Evolutionary conservation across 75 land plant species (phyloP).

Genomic region (Selaginella tamariscina): DNA sequence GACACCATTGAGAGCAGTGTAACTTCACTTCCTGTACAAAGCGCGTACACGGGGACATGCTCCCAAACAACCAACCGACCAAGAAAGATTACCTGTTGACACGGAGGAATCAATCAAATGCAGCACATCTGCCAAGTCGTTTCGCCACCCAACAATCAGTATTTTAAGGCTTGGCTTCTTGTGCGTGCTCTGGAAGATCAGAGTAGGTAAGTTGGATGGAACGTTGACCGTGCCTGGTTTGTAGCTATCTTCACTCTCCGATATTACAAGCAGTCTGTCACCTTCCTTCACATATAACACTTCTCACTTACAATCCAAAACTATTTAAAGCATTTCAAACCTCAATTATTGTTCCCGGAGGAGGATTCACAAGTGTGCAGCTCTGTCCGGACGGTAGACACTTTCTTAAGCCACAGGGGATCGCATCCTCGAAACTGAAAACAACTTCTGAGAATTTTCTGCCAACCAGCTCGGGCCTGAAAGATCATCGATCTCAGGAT

Average conservation of each 20-base stretch:
- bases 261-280: conserved; percentile 18
- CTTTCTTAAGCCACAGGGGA: conserved; percentile 16
- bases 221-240: conserved; percentile 10
- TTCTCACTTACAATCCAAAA: too few species aligned
- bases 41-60: too few species aligned
- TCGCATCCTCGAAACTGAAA: conserved; percentile 14
- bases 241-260: conserved; percentile 20
- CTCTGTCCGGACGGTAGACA: conserved; percentile 5
- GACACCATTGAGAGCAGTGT: conserved; percentile 14
- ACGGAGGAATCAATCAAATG: conserved; percentile 17
- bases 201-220: background rate
- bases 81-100: conserved; percentile 13
- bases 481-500: background rate
- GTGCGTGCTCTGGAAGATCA: conserved; percentile 6
- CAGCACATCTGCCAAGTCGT: conserved; percentile 18
- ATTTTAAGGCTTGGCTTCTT: conserved; percentile 10
- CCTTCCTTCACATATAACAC: conserved; percentile 8
- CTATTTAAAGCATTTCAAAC: background rate
- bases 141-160: conserved; percentile 18
- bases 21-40: conserved; percentile 17
- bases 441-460: conserved; percentile 15
- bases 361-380: conserved; percentile 19
- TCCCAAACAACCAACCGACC: background rate
- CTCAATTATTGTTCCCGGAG: conserved; percentile 18
- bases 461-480: conserved; percentile 21